Evolutionary conservation across 177 flowering plant genomes (phyloP), one percentile per base, ranked within the genome.

Genomic region (Tripterygium wilfordii): DNA sequence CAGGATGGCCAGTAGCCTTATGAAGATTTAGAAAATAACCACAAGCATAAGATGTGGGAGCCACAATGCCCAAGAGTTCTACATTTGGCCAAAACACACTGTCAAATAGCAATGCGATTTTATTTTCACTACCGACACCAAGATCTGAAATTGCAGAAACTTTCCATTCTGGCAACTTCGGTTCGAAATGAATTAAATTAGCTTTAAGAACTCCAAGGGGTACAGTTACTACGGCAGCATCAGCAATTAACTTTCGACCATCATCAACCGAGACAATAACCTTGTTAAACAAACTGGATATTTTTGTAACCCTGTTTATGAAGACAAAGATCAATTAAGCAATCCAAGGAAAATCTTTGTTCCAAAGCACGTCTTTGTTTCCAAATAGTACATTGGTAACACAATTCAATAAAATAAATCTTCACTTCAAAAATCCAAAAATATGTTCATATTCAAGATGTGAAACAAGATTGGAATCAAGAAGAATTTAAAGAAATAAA

Each of bases 11-110:
- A 8, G 87, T 85, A 15, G 89, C 96, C 68, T 90, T 90, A 79
- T 90, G 95, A 49, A 90, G 88, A 68, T 90, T 90, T 15, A 90
- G 89, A 60, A 90, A 90, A 68, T 90, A 90, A 30, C 95, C 90
- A 70, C 97, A 90, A 3, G 68, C 68, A 63, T 82, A 78, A 25
- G 97, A 83, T 38, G 78, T 66, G 41, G 80, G 69, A 6, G 95
- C 96, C 44, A 81, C 97, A 45, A 69, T 50, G 45, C 97, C 95
- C 26, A 90, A 41, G 9, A 82, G 58, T 55, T 90, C 97, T 45
- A 83, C 84, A 36, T 87, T 78, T 18, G 97, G 96, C 97, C 96
- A 90, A 61, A 90, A 90, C 7, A 79, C 91, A 7, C 60, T 53
- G 43, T 79, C 76, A 61, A 88, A 87, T 48, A 44, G 66, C 35